Percentiles rank a stretch among this genome's conserved stretches.
Conservation (phyloP, 768 basidiomycete species). For the Lactarius indigo region DNA sequence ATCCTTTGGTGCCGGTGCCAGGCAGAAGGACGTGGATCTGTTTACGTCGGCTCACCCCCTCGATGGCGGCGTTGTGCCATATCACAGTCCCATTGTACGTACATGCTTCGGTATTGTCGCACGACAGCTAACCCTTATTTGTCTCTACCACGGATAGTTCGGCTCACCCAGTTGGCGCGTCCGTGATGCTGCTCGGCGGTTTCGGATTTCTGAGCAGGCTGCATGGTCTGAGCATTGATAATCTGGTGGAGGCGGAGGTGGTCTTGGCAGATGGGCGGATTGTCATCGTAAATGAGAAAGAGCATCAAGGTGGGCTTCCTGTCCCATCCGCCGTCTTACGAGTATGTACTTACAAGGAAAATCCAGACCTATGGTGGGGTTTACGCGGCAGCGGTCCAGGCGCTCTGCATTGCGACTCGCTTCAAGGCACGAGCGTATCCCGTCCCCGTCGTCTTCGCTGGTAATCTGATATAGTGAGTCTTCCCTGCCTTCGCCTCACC, state of each 20-base stretch:
- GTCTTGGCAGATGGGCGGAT: constrained; percentile 90
- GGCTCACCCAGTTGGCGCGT: constrained; percentile 76
- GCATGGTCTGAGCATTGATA: constrained; percentile 85
- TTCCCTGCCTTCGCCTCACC: constrained; percentile 1
- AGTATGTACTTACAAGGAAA: constrained; percentile 11
- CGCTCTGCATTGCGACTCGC: constrained; percentile 82
- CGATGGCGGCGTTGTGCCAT: constrained; percentile 63
- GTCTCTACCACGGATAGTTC: constrained; percentile 43
- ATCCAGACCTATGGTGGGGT: constrained; percentile 82
- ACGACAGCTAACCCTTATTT: constrained; percentile 5
- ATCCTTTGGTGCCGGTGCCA: constrained; percentile 82
- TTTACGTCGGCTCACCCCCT: constrained; percentile 68
- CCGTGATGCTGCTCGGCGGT: constrained; percentile 80
- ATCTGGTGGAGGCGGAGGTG: constrained; percentile 87
- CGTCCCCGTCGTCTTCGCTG: constrained; percentile 87
- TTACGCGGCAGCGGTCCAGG: constrained; percentile 79
- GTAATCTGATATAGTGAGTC: constrained; percentile 86
- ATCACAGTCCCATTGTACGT: constrained; percentile 57
- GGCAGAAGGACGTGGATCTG: constrained; percentile 80
- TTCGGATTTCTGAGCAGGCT: constrained; percentile 86
- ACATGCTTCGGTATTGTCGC: constrained; percentile 1
- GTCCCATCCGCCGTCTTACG: not conserved
- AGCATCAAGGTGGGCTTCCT: constrained; percentile 54
- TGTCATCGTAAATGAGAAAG: constrained; percentile 67
- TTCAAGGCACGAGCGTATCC: constrained; percentile 89